Evolutionary conservation across 495 filamentous ascomycete species (phyloP).

Genomic region (Copromyces sp.): DNA sequence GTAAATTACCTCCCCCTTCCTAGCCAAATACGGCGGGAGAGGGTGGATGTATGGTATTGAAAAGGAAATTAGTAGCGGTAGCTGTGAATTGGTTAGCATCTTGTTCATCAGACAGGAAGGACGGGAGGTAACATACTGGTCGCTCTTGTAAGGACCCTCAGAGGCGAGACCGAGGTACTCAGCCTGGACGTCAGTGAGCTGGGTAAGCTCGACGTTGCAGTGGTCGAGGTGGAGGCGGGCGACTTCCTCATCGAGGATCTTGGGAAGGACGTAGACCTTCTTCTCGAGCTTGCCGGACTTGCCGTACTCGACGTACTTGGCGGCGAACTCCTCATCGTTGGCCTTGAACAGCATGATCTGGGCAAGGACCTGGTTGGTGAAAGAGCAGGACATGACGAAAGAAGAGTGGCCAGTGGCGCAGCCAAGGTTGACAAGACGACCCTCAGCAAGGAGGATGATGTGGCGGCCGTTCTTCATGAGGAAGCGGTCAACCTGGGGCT

Average conservation of each 20-base stretch:
- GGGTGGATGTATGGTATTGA: constrained; percentile 5
- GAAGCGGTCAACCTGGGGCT: constrained; percentile 99
- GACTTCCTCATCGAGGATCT: constrained; percentile 98
- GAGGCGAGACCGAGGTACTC: constrained; percentile 82
- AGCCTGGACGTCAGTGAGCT: constrained; percentile 73
- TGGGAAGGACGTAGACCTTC: constrained; percentile 94
- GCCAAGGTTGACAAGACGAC: constrained; percentile 96
- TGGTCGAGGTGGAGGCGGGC: constrained; percentile 86
- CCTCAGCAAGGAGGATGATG: constrained; percentile 97
- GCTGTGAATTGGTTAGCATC: constrained; percentile 29
- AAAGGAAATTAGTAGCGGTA: constrained; percentile 46
- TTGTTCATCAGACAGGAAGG: neutral
- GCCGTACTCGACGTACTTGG: constrained; percentile 94
- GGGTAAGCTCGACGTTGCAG: constrained; percentile 88
- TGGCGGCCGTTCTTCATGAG: constrained; percentile 86
- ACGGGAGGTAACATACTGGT: constrained; percentile 42
- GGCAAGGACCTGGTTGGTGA: constrained; percentile 99
- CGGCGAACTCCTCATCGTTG: constrained; percentile 72
- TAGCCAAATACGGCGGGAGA: constrained; percentile 7
- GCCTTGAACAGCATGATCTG: constrained; percentile 98
- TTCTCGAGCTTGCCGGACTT: constrained; percentile 76
- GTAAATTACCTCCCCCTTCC: neutral
- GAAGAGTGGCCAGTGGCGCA: constrained; percentile 99
- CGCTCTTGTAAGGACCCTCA: constrained; percentile 91
- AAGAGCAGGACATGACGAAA: constrained; percentile 99